Evolutionary conservation across 768 basidiomycete genomes (phyloP), one percentile per base, ranked within the genome.

Genomic region (Boletus reticulatus): DNA sequence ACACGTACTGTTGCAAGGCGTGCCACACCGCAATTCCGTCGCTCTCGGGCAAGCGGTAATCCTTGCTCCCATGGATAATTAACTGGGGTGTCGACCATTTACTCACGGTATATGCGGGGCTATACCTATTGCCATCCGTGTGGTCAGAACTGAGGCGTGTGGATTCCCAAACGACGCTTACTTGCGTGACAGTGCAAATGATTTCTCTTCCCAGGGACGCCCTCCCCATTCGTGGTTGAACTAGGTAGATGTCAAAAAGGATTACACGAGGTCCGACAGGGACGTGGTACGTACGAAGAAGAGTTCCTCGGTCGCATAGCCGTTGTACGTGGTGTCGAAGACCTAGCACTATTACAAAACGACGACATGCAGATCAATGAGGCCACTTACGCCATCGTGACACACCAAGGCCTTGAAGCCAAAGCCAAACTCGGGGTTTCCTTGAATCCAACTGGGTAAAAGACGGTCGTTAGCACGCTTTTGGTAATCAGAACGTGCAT

Each of bases 211-310:
- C 89, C 89, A 93, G 13, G 92, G 91, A 50, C 82, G 78, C 55
- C 91, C 89, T 65, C 86, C 88, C 86, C 88, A 93, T 59, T 91
- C 92, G 59, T 92, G 87, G 70, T 92, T 90, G 75, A 89, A 89
- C 90, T 93, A 51, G 6, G 16, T 20, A 4, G 32, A 41, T 4
- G n/a, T 62, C 37, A 50, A 49, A 50, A 50, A 42, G 45, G 17
- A 29, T 38, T 37, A 47, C n/a, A 37, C 29, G 43, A 11, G 10
- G 47, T 27, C 5, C 2, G 43, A 44, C 22, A 17, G 22, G 13
- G 16, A 48, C 14, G 37, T 34, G 9, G 38, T 24, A 76, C 88
- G 63, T 65, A 92, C 90, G 75, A 94, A 95, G 80, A 87, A 92
- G 36, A 95, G 80, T 64, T 95, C 92, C 49, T 98, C 95, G 11